These are phyloP conservation scores for Fusarium tuaranense DNA, from an alignment of 2,329 filamentous ascomycete species.

Conservation along the genomic window DNA sequence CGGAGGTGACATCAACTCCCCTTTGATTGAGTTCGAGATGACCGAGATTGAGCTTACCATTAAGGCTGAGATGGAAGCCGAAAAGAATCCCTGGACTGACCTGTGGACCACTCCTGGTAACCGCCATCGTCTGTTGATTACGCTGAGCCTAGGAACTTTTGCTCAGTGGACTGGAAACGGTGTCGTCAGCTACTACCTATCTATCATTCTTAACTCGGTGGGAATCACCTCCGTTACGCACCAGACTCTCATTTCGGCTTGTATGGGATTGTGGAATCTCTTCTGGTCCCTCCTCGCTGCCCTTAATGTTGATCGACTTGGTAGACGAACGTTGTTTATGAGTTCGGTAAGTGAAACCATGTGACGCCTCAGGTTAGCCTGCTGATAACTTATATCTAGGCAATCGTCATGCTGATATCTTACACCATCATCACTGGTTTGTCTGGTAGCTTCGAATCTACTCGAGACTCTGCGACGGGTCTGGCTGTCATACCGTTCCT, in stretches of 20 bases:
- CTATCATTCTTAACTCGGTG: not conserved
- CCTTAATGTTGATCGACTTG: not conserved
- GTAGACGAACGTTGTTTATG: not conserved
- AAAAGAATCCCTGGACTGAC: no score
- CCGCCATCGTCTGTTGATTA: no score
- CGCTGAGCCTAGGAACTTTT: not conserved
- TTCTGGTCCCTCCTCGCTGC: not conserved
- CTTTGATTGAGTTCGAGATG: no score
- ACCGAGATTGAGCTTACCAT: no score
- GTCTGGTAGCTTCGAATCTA: not conserved
- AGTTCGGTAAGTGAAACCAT: not conserved
- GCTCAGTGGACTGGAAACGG: not conserved
- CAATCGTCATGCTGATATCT: not conserved
- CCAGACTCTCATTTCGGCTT: not conserved
- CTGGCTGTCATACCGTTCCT: not conserved
- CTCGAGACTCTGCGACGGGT: not conserved
- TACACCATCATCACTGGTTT: not conserved
- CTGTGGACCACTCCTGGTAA: no score
- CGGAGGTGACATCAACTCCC: no score
- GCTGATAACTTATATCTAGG: not conserved
- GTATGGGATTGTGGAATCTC: not conserved
- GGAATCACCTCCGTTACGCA: not conserved
- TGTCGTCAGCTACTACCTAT: not conserved
- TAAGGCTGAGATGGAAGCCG: no score
- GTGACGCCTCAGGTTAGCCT: not conserved